Conservation (phyloP, 345 rosid genomes). For the Rhodomyrtus tomentosa region DNA sequence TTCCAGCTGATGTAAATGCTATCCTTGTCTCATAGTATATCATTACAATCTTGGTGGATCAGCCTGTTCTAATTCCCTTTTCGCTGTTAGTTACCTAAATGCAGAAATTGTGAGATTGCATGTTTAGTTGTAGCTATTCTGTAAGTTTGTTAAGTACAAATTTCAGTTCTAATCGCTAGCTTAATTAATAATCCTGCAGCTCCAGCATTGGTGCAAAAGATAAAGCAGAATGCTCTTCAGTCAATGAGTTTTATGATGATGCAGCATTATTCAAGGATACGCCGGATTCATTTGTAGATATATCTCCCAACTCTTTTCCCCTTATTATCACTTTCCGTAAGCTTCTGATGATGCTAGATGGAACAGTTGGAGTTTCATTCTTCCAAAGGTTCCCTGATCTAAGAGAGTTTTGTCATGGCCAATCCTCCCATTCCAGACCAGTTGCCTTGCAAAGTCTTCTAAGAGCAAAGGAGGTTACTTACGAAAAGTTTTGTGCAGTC, state of each 20-base stretch:
- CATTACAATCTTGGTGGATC: neutral
- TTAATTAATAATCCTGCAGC: slow-evolving; percentile 15
- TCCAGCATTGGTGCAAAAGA: slow-evolving; percentile 16
- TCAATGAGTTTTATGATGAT: slow-evolving; percentile 19
- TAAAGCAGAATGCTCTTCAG: slow-evolving; percentile 1
- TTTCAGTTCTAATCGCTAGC: neutral
- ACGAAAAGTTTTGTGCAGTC: slow-evolving; percentile 23
- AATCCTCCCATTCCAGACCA: slow-evolving; percentile 6
- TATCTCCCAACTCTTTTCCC: slow-evolving; percentile 22
- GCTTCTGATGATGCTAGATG: slow-evolving; percentile 55
- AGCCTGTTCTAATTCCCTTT: neutral
- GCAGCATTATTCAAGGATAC: slow-evolving; percentile 20
- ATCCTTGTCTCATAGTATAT: neutral
- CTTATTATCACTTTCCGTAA: slow-evolving; percentile 38
- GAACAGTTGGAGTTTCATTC: slow-evolving; percentile 28
- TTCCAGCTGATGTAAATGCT: neutral
- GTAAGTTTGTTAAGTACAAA: neutral
- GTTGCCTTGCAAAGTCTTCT: slow-evolving; percentile 16
- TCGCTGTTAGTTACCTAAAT: neutral
- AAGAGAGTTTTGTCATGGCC: slow-evolving; percentile 6
- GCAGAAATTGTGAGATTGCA: neutral
- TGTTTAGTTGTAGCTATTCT: neutral
- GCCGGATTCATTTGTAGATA: slow-evolving; percentile 29
- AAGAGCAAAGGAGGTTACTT: slow-evolving; percentile 28
- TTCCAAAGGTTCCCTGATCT: slow-evolving; percentile 28